phyloP scores from a whole-genome alignment of 371 early-diverging fungal species.

The Rhizopus arrhizus region DNA sequence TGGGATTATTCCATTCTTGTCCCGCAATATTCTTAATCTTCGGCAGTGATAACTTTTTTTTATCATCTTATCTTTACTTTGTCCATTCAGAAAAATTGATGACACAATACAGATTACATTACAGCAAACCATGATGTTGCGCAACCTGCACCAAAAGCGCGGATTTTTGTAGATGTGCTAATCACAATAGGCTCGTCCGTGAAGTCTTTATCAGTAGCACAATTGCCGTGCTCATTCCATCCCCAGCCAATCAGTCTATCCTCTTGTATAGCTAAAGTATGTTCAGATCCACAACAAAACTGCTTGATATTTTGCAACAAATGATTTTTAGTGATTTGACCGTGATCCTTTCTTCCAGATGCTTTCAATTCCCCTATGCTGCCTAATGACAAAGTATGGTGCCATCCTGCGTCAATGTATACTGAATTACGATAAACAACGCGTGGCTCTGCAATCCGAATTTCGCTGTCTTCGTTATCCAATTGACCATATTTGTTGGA shows the following conservation, averaged over 20 bases:
- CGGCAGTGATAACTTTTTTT: too few relatives aligned
- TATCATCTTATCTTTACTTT: too few relatives aligned
- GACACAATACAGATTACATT: too few relatives aligned
- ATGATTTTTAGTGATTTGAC: conserved; percentile 55
- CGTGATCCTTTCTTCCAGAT: conserved; percentile 78
- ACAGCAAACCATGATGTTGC: conserved; percentile 31
- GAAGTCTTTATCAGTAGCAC: conserved; percentile 50
- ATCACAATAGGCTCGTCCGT: conserved; percentile 11
- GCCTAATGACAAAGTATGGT: conserved; percentile 36
- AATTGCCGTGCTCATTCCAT: conserved; percentile 95
- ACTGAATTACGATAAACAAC: conserved; percentile 16
- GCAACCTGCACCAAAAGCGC: conserved; percentile 31
- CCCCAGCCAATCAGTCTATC: conserved; percentile 75
- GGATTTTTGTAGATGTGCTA: not conserved
- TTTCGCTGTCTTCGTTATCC: not conserved
- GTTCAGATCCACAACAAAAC: conserved; percentile 81
- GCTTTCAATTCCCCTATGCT: conserved; percentile 45
- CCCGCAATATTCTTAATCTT: too few relatives aligned
- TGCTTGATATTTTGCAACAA: conserved; percentile 28
- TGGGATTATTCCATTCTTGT: too few relatives aligned
- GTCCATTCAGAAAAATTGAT: too few relatives aligned
- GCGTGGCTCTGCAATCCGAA: not conserved
- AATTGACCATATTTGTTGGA: conserved; percentile 65
- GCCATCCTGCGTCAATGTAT: conserved; percentile 74
- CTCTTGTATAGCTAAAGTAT: conserved; percentile 57